phyloP scores from a whole-genome alignment of 2,329 filamentous ascomycete species.

The Cryphonectria nitschkei region DNA sequence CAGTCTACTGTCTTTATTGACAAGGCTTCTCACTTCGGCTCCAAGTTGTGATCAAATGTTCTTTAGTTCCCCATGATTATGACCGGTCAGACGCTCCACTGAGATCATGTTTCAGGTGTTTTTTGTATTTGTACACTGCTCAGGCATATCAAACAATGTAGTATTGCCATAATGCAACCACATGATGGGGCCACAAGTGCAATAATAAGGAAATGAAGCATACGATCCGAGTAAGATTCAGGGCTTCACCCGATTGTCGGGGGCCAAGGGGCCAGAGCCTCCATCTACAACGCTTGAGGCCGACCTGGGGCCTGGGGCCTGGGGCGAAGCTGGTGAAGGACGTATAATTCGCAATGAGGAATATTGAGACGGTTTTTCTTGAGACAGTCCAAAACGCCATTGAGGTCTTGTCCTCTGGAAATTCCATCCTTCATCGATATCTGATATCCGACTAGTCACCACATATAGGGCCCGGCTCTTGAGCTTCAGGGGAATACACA shows the following conservation, averaged over 20 bases:
- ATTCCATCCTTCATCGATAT: not conserved
- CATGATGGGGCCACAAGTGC: not conserved
- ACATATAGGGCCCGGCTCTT: not conserved
- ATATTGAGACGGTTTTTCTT: too few relatives aligned
- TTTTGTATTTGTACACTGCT: not conserved
- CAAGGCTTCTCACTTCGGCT: not conserved
- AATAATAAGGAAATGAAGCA: not conserved
- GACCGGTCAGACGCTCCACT: not conserved
- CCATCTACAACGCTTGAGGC: not conserved
- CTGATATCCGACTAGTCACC: not conserved
- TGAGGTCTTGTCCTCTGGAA: not conserved
- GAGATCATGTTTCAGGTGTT: not conserved
- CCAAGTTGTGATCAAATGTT: not conserved
- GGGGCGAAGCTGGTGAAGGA: not conserved
- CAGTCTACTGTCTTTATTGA: not conserved
- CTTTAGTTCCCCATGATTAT: not conserved
- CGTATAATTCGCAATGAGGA: not conserved
- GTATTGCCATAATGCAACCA: not conserved
- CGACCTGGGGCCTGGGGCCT: too few relatives aligned
- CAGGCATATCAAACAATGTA: not conserved
- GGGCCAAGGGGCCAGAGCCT: not conserved
- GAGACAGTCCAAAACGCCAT: not conserved
- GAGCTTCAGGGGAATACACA: not conserved
- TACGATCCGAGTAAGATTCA: not conserved
- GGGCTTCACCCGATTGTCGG: too few relatives aligned